Evolutionary conservation across 164 flowering plant genomes (phyloP).

Genomic region (Macadamia tetraphylla): DNA sequence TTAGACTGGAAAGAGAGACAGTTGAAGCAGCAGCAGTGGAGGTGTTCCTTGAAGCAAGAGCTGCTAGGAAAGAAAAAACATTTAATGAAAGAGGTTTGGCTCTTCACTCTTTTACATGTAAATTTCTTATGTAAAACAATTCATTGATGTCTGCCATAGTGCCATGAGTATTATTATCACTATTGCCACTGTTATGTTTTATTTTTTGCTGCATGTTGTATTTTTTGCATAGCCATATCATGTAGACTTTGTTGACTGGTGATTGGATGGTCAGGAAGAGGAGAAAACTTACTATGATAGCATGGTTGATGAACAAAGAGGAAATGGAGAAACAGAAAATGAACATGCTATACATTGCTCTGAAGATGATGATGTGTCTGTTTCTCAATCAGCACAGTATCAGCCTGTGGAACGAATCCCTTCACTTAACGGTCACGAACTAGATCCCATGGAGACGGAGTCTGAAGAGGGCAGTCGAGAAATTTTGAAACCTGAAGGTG

Average conservation of each 20-base stretch:
- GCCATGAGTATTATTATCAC: not conserved
- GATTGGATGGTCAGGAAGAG: conserved; percentile 34
- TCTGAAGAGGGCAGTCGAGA: conserved; percentile 12
- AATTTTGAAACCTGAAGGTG: conserved; percentile 15
- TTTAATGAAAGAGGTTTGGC: conserved; percentile 36
- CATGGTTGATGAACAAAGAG: conserved; percentile 20
- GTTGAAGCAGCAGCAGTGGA: conserved; percentile 27
- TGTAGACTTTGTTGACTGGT: not conserved
- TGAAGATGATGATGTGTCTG: conserved; percentile 17
- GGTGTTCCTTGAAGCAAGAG: conserved; percentile 44
- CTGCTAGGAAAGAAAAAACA: conserved; percentile 32
- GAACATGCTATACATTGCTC: conserved; percentile 10
- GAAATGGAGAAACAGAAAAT: conserved; percentile 12
- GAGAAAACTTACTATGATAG: conserved; percentile 20
- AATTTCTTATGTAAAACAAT: not conserved
- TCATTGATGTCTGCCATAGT: not conserved
- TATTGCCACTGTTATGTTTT: not conserved
- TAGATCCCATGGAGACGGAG: conserved; percentile 18
- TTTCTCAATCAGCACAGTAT: conserved; percentile 12
- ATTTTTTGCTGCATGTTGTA: not conserved
- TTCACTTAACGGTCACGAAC: conserved; percentile 19
- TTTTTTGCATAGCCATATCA: not conserved
- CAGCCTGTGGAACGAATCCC: conserved; percentile 17
- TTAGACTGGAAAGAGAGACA: conserved; percentile 39
- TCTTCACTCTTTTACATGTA: not conserved